Evolutionary conservation across 2,329 filamentous ascomycete genomes (phyloP), one percentile per base, ranked within the genome.

Genomic region (Fusarium protoensiforme): DNA sequence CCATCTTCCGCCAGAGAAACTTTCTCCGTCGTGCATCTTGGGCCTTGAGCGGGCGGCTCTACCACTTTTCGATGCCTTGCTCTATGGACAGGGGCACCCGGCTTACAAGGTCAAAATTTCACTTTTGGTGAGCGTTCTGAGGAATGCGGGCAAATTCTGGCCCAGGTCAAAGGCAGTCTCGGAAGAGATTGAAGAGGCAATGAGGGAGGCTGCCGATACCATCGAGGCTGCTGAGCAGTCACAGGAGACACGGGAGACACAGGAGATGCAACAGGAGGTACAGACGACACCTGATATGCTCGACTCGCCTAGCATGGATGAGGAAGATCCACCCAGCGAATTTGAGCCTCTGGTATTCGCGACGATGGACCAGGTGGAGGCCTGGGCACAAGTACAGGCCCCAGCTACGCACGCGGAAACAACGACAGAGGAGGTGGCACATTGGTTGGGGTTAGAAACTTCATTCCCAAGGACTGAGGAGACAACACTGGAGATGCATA

Each of bases 1-100:
- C 10, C 56, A 59, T 9, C 38, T 77, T 9, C 51, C 58, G 6
- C 65, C 76, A 13, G 64, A 75, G 36, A 77, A 76, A 13, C 29
- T 75, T 24, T 78, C 76, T 10, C 76, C 76, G 2, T 71, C 76
- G 1, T 78, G 75, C 22, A 64, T 76, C 8, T 48, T 68, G n/a
- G 68, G 74, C 5, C 56, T 78, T 11, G 61, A 69, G 39, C 64
- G 56, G 39, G 73, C 66, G 7, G 59, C 48, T 1, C 24, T 64
- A 11, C 62, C 72, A 33, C 56, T 78, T 27, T 24, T 67, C 3
- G 27, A 75, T 54, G 61, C 54, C 22, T 68, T 67, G n/a, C 11
- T 67, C 22, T 60, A 53, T 20, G 43, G 54, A 9, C 39, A 20
- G n/a, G 64, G 48, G 4, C 43, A 29, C 8, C 60, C 48, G 0